phyloP scores from a whole-genome alignment of 2,329 filamentous ascomycete genomes.

The Diplodia corticola region DNA sequence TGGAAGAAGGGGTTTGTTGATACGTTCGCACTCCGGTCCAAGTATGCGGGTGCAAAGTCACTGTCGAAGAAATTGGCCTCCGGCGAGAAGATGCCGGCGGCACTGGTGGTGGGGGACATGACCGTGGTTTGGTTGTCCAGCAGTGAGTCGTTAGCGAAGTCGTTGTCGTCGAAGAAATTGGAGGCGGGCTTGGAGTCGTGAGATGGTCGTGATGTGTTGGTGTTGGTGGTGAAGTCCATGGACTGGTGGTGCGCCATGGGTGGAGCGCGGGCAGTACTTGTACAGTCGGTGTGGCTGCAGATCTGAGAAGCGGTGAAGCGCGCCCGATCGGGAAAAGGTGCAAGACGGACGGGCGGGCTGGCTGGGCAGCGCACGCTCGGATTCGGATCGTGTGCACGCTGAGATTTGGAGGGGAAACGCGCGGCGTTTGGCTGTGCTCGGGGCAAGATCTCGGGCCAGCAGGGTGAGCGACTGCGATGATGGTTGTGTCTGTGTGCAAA shows the following conservation, averaged over 20 bases:
- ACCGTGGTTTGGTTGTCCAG: conserved; percentile 45
- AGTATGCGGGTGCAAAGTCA: conserved; percentile 44
- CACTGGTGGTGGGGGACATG: conserved; percentile 51
- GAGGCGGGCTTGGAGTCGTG: conserved; percentile 41
- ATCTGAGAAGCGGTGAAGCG: conserved; percentile 22
- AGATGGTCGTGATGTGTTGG: conserved; percentile 35
- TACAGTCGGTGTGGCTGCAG: conserved; percentile 39
- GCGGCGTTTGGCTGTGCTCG: conserved; percentile 18
- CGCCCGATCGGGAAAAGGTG: conserved; percentile 14
- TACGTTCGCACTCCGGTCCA: conserved; percentile 37
- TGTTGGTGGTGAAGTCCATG: conserved; percentile 43
- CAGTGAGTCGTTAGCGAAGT: conserved; percentile 52
- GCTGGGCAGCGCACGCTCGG: conserved; percentile 12
- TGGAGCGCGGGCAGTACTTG: conserved; percentile 31
- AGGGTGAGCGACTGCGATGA: conserved; percentile 17
- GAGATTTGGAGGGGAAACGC: conserved; percentile 15
- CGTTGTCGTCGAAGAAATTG: conserved; percentile 48
- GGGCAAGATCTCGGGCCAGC: conserved; percentile 19
- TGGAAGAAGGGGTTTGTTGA: conserved; percentile 51
- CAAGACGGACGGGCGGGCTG: conserved; percentile 3
- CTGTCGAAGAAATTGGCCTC: conserved; percentile 54
- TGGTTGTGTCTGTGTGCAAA: conserved; percentile 14
- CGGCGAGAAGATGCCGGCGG: conserved; percentile 54
- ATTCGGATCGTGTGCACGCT: conserved; percentile 16
- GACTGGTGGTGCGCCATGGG: conserved; percentile 38